A percentile compares a stretch with the other conserved stretches of the same genome.
Conservation (phyloP, 805 yeast species). For the Sporopachydermia quercuum region DNA sequence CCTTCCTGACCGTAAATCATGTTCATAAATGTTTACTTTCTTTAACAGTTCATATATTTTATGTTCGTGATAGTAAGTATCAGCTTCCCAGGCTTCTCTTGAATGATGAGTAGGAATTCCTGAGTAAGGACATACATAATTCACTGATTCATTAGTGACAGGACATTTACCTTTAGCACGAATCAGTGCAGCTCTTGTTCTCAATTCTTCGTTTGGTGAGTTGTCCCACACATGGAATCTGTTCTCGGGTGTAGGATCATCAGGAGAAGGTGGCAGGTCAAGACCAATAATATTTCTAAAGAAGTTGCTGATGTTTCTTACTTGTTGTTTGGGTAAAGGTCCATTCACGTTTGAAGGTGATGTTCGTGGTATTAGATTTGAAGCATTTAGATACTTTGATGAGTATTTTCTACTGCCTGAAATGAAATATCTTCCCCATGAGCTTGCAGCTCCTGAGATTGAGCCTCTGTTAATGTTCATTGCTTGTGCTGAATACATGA, state of each 20-base stretch:
- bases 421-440: too few species aligned
- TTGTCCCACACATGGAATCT: slow-evolving; percentile 84
- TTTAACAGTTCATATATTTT: slow-evolving; percentile 60
- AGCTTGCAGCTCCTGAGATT: too few species aligned
- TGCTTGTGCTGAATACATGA: too few species aligned
- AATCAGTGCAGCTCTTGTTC: slow-evolving; percentile 85
- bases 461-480: too few species aligned
- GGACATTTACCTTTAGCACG: slow-evolving; percentile 84
- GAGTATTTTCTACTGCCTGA: too few species aligned
- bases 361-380: too few species aligned
- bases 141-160: slow-evolving; percentile 65
- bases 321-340: slow-evolving; percentile 5
- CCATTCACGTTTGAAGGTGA: too few species aligned
- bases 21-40: slow-evolving; percentile 85
- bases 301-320: slow-evolving; percentile 21
- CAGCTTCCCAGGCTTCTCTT: slow-evolving; percentile 77
- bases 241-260: slow-evolving; percentile 56
- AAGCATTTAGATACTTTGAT: too few species aligned
- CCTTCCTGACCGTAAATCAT: slow-evolving; percentile 87
- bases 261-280: slow-evolving; percentile 49
- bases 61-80: slow-evolving; percentile 51
- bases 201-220: slow-evolving; percentile 74
- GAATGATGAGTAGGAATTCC: slow-evolving; percentile 96
- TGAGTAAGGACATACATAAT: slow-evolving; percentile 79
- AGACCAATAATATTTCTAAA: slow-evolving; percentile 35